phyloP scores from a whole-genome alignment of 352 stramenopile species.

The Globisporangium uncinulatum region DNA sequence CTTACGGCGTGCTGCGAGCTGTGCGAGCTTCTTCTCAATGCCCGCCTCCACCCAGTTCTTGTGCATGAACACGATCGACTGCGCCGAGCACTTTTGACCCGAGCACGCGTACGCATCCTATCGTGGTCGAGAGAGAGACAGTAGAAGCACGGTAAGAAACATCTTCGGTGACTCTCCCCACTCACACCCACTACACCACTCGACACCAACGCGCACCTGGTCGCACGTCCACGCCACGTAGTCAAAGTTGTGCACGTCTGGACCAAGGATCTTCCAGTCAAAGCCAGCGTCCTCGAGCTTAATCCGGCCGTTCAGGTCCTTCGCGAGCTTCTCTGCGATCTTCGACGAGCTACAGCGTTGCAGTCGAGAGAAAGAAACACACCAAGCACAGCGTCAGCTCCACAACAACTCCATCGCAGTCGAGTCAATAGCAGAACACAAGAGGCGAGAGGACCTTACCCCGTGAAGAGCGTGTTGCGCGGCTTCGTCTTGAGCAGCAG shows the following conservation, averaged over 20 bases:
- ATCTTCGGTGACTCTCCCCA: too few species aligned
- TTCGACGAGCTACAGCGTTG: slow-evolving; percentile 56
- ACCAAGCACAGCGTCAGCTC: not conserved
- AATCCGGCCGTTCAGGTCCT: slow-evolving; percentile 89
- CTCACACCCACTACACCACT: not conserved
- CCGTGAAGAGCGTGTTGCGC: slow-evolving; percentile 97
- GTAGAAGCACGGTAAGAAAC: not conserved
- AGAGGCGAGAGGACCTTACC: slow-evolving; percentile 27
- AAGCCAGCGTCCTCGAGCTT: slow-evolving; percentile 98
- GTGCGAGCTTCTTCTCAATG: slow-evolving; percentile 91
- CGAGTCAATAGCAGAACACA: not conserved
- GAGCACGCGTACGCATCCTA: slow-evolving; percentile 96
- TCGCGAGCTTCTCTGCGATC: slow-evolving; percentile 91
- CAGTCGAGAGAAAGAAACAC: not conserved
- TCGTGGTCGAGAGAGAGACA: not conserved
- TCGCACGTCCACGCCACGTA: slow-evolving; percentile 98
- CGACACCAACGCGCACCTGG: slow-evolving; percentile 41
- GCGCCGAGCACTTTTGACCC: slow-evolving; percentile 98
- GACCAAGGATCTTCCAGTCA: slow-evolving; percentile 98
- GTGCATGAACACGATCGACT: slow-evolving; percentile 98
- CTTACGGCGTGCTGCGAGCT: slow-evolving; percentile 85
- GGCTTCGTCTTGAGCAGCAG: slow-evolving; percentile 93
- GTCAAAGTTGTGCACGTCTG: slow-evolving; percentile 94
- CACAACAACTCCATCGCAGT: not conserved
- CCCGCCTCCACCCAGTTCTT: slow-evolving; percentile 93